These are phyloP conservation scores for Fusarium citri DNA, from an alignment of 2,329 filamentous ascomycete species.

Conservation along the genomic window DNA sequence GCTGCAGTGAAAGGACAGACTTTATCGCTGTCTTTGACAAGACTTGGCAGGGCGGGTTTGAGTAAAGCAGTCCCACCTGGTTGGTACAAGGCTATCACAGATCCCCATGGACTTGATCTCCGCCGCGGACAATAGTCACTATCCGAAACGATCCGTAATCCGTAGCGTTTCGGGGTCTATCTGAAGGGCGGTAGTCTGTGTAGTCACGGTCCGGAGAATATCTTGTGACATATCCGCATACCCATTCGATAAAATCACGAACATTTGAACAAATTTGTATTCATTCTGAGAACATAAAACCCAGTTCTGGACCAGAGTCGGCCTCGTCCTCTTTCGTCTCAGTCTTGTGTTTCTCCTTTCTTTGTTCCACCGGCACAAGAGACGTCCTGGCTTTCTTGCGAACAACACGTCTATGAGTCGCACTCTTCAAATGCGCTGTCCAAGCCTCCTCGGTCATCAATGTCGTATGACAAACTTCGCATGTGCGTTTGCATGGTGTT, in stretches of 20 bases:
- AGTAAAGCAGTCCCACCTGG: neutral
- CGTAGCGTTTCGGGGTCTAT: neutral
- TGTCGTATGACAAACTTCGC: constrained; percentile 78
- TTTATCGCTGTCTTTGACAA: neutral
- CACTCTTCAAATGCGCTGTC: constrained; percentile 54
- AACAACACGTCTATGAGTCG: constrained; percentile 50
- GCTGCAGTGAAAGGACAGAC: too few relatives aligned
- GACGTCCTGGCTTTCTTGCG: constrained; percentile 54
- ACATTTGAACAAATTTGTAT: neutral
- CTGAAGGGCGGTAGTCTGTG: neutral
- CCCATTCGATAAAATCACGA: neutral
- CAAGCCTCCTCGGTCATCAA: constrained; percentile 65
- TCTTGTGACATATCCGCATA: neutral
- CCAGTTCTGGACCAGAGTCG: constrained; percentile 46
- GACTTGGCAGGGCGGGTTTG: neutral
- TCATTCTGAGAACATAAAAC: constrained; percentile 45
- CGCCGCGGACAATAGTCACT: neutral
- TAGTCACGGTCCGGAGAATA: neutral
- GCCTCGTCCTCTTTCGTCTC: constrained; percentile 21
- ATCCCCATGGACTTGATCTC: neutral
- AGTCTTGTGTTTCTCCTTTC: neutral
- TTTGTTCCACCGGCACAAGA: constrained; percentile 49
- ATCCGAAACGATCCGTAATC: constrained; percentile 8
- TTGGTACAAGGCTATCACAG: neutral
- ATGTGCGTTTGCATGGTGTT: constrained; percentile 69